Evolutionary conservation across 495 filamentous ascomycete genomes (phyloP), one percentile per base, ranked within the genome.

Genomic region (Neurospora pannonica): DNA sequence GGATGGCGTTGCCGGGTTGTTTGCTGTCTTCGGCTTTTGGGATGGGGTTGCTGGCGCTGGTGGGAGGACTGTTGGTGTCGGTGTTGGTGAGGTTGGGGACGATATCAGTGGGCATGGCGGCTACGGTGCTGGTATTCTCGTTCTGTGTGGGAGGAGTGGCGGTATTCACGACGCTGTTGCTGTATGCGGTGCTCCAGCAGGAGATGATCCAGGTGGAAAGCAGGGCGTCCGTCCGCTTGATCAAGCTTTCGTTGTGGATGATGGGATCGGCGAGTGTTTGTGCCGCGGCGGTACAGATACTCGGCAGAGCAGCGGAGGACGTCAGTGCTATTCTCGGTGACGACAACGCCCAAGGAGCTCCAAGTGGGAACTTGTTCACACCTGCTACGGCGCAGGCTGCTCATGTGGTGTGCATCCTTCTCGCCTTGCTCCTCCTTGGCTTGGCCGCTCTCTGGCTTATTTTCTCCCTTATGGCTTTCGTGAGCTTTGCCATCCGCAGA

Each of bases 161-260:
- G 37, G 7, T 76, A 19, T 71, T 75, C 19, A 19, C 75, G 37
- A 42, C 77, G 11, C 15, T 54, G 6, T 39, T 75, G 2, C 43
- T 70, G 1, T 77, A 71, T n/a, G 24, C 70, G 7, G 75, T 75
- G 13, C 28, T 78, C 6, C 19, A 75, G 39, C 73, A 75, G 36
- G 75, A 78, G 21, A 43, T 78, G 40, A 34, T 76, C 7, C 75
- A 76, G 13, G 76, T 76, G 24, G 71, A 71, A 1, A 54, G 74
- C 9, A 73, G 46, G 43, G 72, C 77, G 21, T 72, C 76, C 6
- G 54, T 21, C 8, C 72, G 70, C 36, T 43, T 72, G 39, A 72
- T 75, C 15, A 43, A 60, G 11, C n/a, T 34, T 3, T 46, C 74
- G n/a, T 73, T 76, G n/a, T 62, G 39, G 24, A 34, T 76, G 31